These are phyloP conservation scores for Cutaneotrichosporon dermatis DNA, from an alignment of 1,284 basidiomycete genomes.

Conservation along the genomic window DNA sequence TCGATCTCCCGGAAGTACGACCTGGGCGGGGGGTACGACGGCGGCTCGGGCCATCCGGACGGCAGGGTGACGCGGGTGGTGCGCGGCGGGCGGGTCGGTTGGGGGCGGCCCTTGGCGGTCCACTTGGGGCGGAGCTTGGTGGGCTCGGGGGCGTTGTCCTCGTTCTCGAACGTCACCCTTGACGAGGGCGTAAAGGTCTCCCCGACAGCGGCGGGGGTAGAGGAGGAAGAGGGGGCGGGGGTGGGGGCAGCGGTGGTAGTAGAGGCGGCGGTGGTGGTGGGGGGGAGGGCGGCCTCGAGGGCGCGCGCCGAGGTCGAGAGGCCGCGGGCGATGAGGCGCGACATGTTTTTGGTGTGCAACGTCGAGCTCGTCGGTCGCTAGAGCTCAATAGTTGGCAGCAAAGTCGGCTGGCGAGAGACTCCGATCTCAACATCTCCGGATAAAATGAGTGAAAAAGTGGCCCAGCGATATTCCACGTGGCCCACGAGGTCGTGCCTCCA, in stretches of 20 bases:
- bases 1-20: constrained; percentile 29
- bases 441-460: constrained; percentile 2
- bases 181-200: neutral
- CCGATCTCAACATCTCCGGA: neutral
- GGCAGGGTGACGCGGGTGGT: constrained; percentile 31
- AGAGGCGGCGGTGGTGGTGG: constrained; percentile 2
- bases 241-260: constrained; percentile 7
- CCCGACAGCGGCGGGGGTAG: constrained; percentile 3
- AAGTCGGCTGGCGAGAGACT: neutral
- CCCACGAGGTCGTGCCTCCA: neutral
- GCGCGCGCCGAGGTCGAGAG: constrained; percentile 23
- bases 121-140: constrained; percentile 12
- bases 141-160: neutral
- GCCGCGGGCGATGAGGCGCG: constrained; percentile 26
- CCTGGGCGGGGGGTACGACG: constrained; percentile 31
- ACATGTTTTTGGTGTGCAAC: neutral
- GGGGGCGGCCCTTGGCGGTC: constrained; percentile 38
- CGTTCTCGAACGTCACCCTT: neutral
- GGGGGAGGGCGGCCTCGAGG: constrained; percentile 6
- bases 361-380: neutral
- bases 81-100: constrained; percentile 36
- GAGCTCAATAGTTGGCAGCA: neutral
- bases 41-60: constrained; percentile 38
- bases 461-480: neutral
- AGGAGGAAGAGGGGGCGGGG: neutral